Conservation (phyloP, 2,329 filamentous ascomycete genomes). For the Fusarium clavum region DNA sequence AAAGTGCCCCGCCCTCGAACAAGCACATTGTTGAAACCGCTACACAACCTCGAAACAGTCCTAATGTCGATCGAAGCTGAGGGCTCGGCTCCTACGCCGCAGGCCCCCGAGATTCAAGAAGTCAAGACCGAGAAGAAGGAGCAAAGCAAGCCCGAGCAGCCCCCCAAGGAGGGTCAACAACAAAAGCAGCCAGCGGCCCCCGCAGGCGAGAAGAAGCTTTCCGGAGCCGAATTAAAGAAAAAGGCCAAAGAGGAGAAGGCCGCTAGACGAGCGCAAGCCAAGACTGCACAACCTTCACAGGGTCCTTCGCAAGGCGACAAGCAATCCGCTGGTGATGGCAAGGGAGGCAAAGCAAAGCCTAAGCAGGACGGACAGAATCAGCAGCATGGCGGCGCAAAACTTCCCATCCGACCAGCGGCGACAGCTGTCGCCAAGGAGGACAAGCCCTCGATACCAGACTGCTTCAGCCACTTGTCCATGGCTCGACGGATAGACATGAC, state of each 20-base stretch:
- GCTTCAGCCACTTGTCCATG: conserved; percentile 85
- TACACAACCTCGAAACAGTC: conserved; percentile 12
- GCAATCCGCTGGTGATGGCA: conserved; percentile 55
- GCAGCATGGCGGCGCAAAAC: conserved; percentile 50
- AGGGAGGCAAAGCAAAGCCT: conserved; percentile 60
- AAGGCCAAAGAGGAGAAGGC: conserved; percentile 92
- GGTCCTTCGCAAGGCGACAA: conserved; percentile 53
- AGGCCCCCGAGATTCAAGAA: conserved; percentile 42
- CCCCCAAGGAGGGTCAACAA: conserved; percentile 42
- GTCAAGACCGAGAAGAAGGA: conserved; percentile 46
- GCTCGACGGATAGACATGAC: conserved; percentile 66
- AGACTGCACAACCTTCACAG: conserved; percentile 63
- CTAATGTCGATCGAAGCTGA: conserved; percentile 51
- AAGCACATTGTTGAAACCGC: conserved; percentile 27
- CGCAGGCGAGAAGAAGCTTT: conserved; percentile 67
- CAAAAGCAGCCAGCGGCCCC: conserved; percentile 35
- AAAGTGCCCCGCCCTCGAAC: conserved; percentile 40
- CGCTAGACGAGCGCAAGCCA: conserved; percentile 80
- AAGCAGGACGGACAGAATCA: conserved; percentile 58
- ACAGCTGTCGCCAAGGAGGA: conserved; percentile 60
- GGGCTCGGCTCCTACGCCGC: conserved; percentile 47
- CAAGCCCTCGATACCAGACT: conserved; percentile 73
- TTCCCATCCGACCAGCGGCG: conserved; percentile 49
- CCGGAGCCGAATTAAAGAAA: conserved; percentile 86
- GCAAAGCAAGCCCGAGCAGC: conserved; percentile 39